phyloP scores from a whole-genome alignment of 352 stramenopile species.

The Pythium aquatile region DNA sequence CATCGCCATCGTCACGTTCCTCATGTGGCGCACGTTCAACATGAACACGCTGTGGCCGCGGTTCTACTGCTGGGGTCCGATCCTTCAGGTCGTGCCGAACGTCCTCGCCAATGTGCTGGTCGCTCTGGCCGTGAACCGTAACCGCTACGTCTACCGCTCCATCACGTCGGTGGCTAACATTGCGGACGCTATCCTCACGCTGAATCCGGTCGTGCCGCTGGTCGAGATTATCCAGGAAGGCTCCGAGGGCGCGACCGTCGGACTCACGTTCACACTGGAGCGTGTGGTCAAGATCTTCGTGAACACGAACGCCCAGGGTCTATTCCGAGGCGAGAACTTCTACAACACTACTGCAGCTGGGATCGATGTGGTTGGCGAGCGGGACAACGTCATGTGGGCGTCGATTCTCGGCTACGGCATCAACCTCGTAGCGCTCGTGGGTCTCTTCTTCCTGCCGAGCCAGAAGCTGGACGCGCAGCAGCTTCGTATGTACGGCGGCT shows the following conservation, averaged over 20 bases:
- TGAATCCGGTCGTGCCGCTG: constrained; percentile 56
- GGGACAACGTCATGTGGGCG: constrained; percentile 42
- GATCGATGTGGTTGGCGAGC: constrained; percentile 27
- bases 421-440: constrained; percentile 46
- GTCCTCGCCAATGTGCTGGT: constrained; percentile 22
- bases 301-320: constrained; percentile 39
- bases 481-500: constrained; percentile 30
- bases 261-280: constrained; percentile 56
- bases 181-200: constrained; percentile 43
- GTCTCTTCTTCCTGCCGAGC: constrained; percentile 32
- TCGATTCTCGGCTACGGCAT: constrained; percentile 49
- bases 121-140: constrained; percentile 9
- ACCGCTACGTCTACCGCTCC: constrained; percentile 28
- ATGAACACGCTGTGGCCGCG: constrained; percentile 34
- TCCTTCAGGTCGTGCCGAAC: constrained; percentile 31
- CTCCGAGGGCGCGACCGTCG: constrained; percentile 56
- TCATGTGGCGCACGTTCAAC: constrained; percentile 36
- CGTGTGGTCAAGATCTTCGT: constrained; percentile 54
- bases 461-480: constrained; percentile 34
- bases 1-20: constrained; percentile 30
- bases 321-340: constrained; percentile 48
- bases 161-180: constrained; percentile 44
- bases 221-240: constrained; percentile 68
- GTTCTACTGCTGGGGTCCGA: constrained; percentile 35
- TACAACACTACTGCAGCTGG: constrained; percentile 28